These are phyloP conservation scores for Leccinum subtestaceum DNA, from an alignment of 768 basidiomycete genomes.

Conservation along the genomic window DNA sequence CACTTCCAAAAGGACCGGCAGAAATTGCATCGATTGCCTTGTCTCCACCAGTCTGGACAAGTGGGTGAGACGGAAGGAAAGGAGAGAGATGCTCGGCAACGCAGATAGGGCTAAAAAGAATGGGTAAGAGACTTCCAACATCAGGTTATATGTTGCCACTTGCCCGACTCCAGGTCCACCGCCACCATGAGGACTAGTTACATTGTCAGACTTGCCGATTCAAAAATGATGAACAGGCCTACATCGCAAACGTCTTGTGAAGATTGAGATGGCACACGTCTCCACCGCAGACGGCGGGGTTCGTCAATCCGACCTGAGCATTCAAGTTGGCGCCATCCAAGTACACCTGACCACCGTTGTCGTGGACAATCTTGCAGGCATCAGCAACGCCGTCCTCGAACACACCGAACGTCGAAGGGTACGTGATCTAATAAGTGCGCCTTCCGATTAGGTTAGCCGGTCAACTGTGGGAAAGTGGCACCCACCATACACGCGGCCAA, in stretches of 20 bases:
- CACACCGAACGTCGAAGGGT: slow-evolving; percentile 96
- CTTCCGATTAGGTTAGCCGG: slow-evolving; percentile 8
- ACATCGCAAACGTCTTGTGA: slow-evolving; percentile 98
- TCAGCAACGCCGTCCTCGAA: slow-evolving; percentile 90
- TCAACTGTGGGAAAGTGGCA: slow-evolving; percentile 9
- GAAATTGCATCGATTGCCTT: slow-evolving; percentile 84
- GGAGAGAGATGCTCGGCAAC: slow-evolving; percentile 90
- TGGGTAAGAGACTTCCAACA: slow-evolving; percentile 1
- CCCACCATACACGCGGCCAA: slow-evolving; percentile 94
- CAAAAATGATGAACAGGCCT: slow-evolving; percentile 24
- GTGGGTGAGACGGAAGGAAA: slow-evolving; percentile 89
- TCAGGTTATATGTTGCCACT: slow-evolving; percentile 15
- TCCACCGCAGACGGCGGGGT: slow-evolving; percentile 91
- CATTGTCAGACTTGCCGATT: background rate
- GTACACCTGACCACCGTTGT: slow-evolving; percentile 96
- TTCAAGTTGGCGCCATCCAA: slow-evolving; percentile 94
- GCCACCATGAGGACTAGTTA: slow-evolving; percentile 85
- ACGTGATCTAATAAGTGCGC: slow-evolving; percentile 68
- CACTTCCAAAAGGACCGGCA: slow-evolving; percentile 91
- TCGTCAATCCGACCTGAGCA: slow-evolving; percentile 90
- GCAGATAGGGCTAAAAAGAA: slow-evolving; percentile 71
- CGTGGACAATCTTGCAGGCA: slow-evolving; percentile 91
- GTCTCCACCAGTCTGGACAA: slow-evolving; percentile 61
- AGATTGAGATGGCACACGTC: slow-evolving; percentile 98
- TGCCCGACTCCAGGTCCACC: slow-evolving; percentile 96